These are phyloP conservation scores for Apiospora marii DNA, from an alignment of 2,329 filamentous ascomycete genomes.

Conservation along the genomic window DNA sequence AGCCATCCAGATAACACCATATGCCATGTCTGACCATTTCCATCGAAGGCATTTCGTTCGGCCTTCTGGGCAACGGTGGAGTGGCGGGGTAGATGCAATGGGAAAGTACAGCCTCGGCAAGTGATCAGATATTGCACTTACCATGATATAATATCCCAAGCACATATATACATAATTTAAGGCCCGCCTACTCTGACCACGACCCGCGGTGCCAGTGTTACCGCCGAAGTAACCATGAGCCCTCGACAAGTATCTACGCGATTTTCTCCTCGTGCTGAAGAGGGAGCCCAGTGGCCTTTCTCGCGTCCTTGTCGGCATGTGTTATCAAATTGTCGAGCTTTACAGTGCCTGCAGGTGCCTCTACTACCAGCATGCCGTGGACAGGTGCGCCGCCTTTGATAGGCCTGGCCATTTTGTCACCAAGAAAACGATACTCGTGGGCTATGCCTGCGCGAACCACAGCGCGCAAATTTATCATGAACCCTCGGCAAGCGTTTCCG, in stretches of 20 bases:
- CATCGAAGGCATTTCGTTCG: background rate
- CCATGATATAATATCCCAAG: background rate
- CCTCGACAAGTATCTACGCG: background rate
- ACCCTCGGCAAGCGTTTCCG: background rate
- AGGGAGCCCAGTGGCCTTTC: background rate
- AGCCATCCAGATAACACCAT: background rate
- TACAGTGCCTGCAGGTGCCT: constrained; percentile 88
- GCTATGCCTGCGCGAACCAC: constrained; percentile 76
- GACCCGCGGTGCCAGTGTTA: background rate
- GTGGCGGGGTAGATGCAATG: background rate
- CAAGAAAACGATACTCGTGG: constrained; percentile 81
- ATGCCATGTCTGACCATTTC: background rate
- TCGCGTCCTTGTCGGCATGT: constrained; percentile 63
- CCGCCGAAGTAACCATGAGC: background rate
- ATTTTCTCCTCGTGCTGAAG: background rate
- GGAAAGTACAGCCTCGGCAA: background rate
- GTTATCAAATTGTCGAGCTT: constrained; percentile 84
- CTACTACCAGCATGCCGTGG: constrained; percentile 87
- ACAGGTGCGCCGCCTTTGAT: constrained; percentile 80
- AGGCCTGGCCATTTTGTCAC: constrained; percentile 76
- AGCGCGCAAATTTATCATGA: constrained; percentile 39
- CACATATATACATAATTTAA: background rate
- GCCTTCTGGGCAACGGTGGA: background rate
- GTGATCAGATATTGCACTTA: background rate
- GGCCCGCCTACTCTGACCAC: background rate